These are phyloP conservation scores for Rhizopogon vinicolor DNA, from an alignment of 768 basidiomycete species.

Conservation along the genomic window DNA sequence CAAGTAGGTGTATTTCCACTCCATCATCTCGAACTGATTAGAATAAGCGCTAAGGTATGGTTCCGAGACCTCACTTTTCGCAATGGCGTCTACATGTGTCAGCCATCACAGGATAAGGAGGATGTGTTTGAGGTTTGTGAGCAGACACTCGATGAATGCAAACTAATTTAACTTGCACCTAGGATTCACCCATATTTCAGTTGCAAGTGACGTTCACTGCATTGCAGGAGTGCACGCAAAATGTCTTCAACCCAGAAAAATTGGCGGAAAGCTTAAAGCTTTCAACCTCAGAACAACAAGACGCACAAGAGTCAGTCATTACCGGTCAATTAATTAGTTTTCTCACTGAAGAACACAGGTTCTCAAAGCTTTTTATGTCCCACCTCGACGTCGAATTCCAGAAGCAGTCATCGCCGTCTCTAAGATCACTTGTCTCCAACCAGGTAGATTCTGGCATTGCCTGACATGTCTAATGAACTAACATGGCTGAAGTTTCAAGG, in stretches of 20 bases:
- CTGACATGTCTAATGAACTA: not conserved
- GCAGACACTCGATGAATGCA: not conserved
- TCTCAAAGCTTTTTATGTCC: constrained; percentile 92
- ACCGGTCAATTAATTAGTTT: not conserved
- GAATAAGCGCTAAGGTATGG: constrained; percentile 64
- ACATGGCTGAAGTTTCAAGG: constrained; percentile 73
- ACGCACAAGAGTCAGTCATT: constrained; percentile 83
- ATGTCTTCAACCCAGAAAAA: constrained; percentile 76
- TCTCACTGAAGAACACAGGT: constrained; percentile 41
- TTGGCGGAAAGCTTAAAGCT: constrained; percentile 84
- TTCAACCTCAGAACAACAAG: constrained; percentile 85
- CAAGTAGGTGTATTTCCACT: constrained; percentile 47
- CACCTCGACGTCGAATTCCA: constrained; percentile 85
- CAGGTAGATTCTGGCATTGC: constrained; percentile 43
- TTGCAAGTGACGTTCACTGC: constrained; percentile 82
- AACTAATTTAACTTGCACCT: not conserved
- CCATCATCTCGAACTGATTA: constrained; percentile 1
- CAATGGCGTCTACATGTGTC: constrained; percentile 75
- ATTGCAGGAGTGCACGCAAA: constrained; percentile 66
- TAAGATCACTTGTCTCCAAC: constrained; percentile 67
- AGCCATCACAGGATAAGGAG: constrained; percentile 48
- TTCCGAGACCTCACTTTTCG: constrained; percentile 83
- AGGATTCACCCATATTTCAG: constrained; percentile 79
- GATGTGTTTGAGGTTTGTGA: constrained; percentile 36
- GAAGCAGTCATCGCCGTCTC: constrained; percentile 61